Conservation (phyloP, 2,329 filamentous ascomycete genomes). For the Parastagonospora nodorum region DNA sequence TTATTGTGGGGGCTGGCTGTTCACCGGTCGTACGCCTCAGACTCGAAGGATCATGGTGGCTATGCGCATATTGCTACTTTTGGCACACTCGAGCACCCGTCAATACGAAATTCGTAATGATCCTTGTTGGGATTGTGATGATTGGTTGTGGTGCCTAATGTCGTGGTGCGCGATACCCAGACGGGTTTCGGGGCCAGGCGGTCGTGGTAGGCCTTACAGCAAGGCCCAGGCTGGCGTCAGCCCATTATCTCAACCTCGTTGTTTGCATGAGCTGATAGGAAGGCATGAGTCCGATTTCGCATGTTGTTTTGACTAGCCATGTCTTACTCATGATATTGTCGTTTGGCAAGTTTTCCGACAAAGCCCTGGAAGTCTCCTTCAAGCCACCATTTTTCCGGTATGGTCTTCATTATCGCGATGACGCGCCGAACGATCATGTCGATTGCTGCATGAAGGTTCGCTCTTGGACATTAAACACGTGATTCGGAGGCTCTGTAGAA, state of each 20-base stretch:
- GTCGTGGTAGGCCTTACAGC: conserved; percentile 4
- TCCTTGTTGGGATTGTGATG: conserved; percentile 4
- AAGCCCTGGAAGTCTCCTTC: no score
- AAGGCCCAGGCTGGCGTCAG: neutral
- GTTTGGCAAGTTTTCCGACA: no score
- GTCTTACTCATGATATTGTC: no score
- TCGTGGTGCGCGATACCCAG: conserved; percentile 13
- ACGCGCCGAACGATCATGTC: no score
- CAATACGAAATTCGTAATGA: conserved; percentile 11
- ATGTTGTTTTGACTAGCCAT: neutral
- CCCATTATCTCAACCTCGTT: neutral
- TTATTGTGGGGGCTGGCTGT: conserved; percentile 17
- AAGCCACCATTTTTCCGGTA: no score
- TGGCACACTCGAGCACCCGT: neutral
- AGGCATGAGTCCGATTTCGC: neutral
- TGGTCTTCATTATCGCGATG: no score
- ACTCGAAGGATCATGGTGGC: conserved; percentile 1
- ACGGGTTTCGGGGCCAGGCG: conserved; percentile 16
- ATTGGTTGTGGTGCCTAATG: conserved; percentile 22
- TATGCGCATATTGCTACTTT: conserved; percentile 2
- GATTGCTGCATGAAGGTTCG: no score
- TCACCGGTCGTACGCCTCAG: conserved; percentile 27
- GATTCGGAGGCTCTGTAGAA: no score
- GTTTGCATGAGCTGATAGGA: conserved; percentile 3
- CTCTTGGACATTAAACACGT: no score